Evolutionary conservation across 305 asterid species (phyloP).

Genomic region (Euphrasia arctica): DNA sequence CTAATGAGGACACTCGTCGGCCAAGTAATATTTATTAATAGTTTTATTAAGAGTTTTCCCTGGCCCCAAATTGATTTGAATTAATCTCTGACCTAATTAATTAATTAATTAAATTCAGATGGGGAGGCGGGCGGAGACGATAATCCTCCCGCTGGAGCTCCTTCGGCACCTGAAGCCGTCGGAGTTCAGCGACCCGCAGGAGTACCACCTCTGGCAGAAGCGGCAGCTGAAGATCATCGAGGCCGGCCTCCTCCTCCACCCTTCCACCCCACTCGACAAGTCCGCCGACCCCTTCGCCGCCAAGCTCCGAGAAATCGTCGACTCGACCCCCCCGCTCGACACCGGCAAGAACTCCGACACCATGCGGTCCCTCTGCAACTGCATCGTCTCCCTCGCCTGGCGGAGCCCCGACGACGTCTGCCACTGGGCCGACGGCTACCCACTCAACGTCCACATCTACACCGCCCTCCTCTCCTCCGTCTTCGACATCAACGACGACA

Average conservation of each 20-base stretch:
- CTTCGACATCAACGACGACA: conserved; percentile 75
- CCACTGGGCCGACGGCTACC: conserved; percentile 94
- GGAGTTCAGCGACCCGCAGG: conserved; percentile 68
- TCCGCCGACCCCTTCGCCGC: conserved; percentile 42
- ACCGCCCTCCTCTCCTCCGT: conserved; percentile 46
- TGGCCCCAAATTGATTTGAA: no score
- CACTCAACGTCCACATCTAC: conserved; percentile 68
- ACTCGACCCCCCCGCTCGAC: conserved; percentile 56
- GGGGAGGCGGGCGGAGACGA: conserved; percentile 96
- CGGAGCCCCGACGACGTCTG: conserved; percentile 61
- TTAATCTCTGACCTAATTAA: no score
- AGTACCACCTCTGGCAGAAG: conserved; percentile 85
- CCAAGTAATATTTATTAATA: conserved; percentile 46
- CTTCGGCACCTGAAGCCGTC: conserved; percentile 83
- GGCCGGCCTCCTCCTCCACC: conserved; percentile 74
- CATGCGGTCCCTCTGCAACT: conserved; percentile 65
- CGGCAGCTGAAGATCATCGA: conserved; percentile 71
- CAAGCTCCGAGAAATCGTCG: conserved; percentile 50
- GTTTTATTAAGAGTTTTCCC: no score
- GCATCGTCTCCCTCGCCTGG: conserved; percentile 72
- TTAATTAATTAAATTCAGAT: conserved; percentile 37
- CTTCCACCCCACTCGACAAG: conserved; percentile 63
- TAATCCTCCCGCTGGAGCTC: conserved; percentile 85
- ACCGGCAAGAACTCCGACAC: conserved; percentile 57
- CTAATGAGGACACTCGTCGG: conserved; percentile 95